Evolutionary conservation across 2,329 filamentous ascomycete genomes (phyloP), one percentile per base, ranked within the genome.

Genomic region (Arthroderma sp.): DNA sequence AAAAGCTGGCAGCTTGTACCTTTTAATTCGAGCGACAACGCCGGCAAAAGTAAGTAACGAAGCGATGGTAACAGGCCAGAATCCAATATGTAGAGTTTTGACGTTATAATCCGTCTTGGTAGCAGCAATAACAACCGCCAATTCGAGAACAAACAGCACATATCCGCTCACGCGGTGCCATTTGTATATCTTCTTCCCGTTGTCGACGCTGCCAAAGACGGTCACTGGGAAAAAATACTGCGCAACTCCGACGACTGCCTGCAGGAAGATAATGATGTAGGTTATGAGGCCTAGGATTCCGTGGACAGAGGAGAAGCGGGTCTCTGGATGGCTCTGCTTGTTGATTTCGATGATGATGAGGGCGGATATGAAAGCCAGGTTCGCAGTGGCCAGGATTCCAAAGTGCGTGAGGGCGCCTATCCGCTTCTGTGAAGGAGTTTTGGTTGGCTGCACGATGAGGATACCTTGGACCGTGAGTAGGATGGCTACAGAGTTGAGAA

Each of bases 111-210:
- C 77, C 1, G 91, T 96, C 73, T 84, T 78, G 2, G 84, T 88
- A 1, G 91, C 88, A 23, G 85, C 84, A 53, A 80, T 75, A 39
- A 95, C 79, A 0, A 91, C 93, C 8, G 81, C 82, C 61, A 95
- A 73, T 61, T 91, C 77, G 64, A 94, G 66, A 54, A 85, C 66
- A 56, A 91, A 73, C 59, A 91, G 74, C 6, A 82, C 63, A 68
- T 98, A 97, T 1, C 91, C 93, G 21, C 78, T 79, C 56, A 80
- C 73, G 31, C 91, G 82, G 70, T 97, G 93, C 66, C 91, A 95
- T 73, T 95, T 96, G 79, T 91, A 97, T 43, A 95, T 70, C 23
- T 77, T 77, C 78, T 91, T 94, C 19, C 90, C 91, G 2, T 83
- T 83, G 25, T 88, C 84, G 61, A 85, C 83, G 57, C 88, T 83